These are phyloP conservation scores for Rhododendron kiyosumense DNA, from an alignment of 148 eudicot species.

Conservation along the genomic window DNA sequence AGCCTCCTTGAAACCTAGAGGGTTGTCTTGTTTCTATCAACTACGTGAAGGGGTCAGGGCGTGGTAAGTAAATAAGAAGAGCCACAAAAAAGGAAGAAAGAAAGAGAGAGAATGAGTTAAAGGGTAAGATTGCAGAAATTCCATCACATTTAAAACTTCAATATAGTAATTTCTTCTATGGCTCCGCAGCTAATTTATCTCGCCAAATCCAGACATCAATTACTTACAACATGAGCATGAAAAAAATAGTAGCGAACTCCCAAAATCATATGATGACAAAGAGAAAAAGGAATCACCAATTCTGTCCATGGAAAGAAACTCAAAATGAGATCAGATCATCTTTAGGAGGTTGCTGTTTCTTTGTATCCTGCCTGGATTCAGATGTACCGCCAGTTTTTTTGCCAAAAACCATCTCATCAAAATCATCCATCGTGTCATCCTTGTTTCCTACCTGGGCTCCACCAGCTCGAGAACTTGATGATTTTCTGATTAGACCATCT, in stretches of 20 bases:
- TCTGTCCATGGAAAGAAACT: not conserved
- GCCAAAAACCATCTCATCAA: not conserved
- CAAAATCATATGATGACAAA: not conserved
- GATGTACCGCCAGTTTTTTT: not conserved
- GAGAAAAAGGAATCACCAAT: not conserved
- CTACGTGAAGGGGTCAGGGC: not conserved
- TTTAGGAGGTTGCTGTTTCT: not conserved
- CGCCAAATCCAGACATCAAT: not conserved
- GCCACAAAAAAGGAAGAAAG: not conserved
- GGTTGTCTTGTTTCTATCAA: not conserved
- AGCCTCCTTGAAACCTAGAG: not conserved
- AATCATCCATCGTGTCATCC: not conserved
- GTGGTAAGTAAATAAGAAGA: not conserved
- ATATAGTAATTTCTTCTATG: not conserved
- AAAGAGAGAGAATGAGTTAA: not conserved
- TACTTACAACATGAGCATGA: not conserved
- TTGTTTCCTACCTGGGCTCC: not conserved
- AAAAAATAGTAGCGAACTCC: not conserved
- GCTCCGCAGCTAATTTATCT: not conserved
- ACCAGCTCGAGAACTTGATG: conserved; percentile 15
- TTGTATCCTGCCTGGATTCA: not conserved
- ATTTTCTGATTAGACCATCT: conserved; percentile 59
- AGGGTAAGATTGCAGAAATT: not conserved
- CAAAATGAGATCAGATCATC: not conserved
- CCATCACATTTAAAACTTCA: not conserved